Base-by-base conservation (phyloP, 2,329 filamentous ascomycete species). In the Xylariaceae sp. region DNA sequence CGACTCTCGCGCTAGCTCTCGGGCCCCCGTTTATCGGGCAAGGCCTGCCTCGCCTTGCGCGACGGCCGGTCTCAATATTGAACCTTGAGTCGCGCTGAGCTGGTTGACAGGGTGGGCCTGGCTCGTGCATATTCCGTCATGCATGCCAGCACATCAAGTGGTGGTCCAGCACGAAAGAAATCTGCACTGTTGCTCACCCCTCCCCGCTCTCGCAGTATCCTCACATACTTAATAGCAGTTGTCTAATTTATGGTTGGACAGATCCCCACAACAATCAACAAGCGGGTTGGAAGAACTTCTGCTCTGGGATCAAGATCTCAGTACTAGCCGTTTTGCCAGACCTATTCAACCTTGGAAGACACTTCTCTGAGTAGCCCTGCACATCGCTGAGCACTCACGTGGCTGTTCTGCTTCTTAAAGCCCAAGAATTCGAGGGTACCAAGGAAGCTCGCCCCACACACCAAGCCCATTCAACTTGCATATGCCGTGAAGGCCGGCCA, bases 51-150 rank as follows among this genome's bases (percentile, higher is more conserved):
- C 66, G 69, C 70, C 67, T 67, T 71, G 69, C 69, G 69, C 69
- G 69, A 71, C 69, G 64, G 66, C 67, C 69, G 64, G 66, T 61
- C 68, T 64, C 68, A 63, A 65, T 68, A 65, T 69, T 68, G 64
- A 66, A 68, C 66, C 65, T 69, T 61, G 60, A 64, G 62, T 69
- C 66, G 63, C 67, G 74, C 74, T 76, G 76, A 73, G 74, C 72
- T 77, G 75, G 74, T 75, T 72, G 71, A 73, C 73, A 70, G 70
- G 74, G 75, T 76, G 69, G 74, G 72, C 74, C 75, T 74, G 72
- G 74, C 72, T 77, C 74, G 72, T 82, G 80, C 81, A 82, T 79
- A 77, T 80, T 77, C 79, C 79, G 78, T 81, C 78, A 82, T 83
- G 80, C 80, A 83, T 82, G 80, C 78, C 78, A 80, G 73, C 78